Evolutionary conservation across 371 early-diverging fungal species (phyloP).

Genomic region (Choanephora cucurbitarum): DNA sequence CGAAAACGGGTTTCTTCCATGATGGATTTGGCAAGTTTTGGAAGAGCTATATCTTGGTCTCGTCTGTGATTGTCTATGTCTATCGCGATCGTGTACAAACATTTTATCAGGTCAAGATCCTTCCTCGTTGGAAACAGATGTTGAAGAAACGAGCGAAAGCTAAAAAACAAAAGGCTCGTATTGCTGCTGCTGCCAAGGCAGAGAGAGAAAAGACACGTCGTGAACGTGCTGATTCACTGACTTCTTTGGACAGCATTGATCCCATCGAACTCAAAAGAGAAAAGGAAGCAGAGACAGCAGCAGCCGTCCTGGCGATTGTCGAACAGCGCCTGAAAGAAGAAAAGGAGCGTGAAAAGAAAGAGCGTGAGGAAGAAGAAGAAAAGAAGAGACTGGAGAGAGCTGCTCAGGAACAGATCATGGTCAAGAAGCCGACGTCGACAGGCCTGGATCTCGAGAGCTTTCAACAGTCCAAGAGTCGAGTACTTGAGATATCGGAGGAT

Average conservation of each 20-base stretch:
- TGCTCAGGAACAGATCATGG: constrained; percentile 4
- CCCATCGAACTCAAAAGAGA: constrained; percentile 3
- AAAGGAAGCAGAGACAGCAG: constrained; percentile 5
- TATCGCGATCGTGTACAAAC: constrained; percentile 24
- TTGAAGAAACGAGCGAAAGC: constrained; percentile 22
- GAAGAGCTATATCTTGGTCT: constrained; percentile 34
- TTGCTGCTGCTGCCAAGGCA: constrained; percentile 19
- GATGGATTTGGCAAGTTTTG: constrained; percentile 40
- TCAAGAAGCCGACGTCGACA: constrained; percentile 14
- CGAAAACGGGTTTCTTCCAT: constrained; percentile 26
- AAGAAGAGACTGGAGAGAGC: constrained; percentile 1
- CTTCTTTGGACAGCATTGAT: constrained; percentile 10
- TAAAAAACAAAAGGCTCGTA: constrained; percentile 20
- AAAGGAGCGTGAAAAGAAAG: constrained; percentile 3
- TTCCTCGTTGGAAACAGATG: constrained; percentile 24
- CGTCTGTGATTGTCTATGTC: constrained; percentile 27
- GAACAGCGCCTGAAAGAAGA: constrained; percentile 1
- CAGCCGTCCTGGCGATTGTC: not conserved
- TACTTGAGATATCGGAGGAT: constrained; percentile 42
- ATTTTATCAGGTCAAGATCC: constrained; percentile 23
- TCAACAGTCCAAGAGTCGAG: constrained; percentile 29
- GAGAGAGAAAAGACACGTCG: constrained; percentile 20
- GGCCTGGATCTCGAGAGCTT: constrained; percentile 37
- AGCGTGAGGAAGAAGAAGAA: not conserved
- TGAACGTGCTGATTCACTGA: constrained; percentile 10